phyloP scores from a whole-genome alignment of 164 flowering plant genomes.

The Vitis labrusca region DNA sequence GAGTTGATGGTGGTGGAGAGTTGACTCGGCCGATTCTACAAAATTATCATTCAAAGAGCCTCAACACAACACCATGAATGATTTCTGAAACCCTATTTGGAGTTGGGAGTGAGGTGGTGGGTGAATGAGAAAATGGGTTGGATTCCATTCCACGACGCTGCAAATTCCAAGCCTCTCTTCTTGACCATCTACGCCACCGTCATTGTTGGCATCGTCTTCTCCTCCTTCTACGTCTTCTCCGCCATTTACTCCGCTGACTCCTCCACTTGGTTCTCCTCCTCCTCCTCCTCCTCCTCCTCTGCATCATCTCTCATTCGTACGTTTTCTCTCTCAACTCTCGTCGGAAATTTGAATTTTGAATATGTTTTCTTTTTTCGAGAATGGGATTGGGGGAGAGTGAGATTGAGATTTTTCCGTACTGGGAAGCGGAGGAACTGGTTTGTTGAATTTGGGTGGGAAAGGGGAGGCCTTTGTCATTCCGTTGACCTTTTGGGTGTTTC shows the following conservation, averaged over 20 bases:
- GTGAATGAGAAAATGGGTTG: conserved; percentile 13
- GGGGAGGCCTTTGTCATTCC: no score
- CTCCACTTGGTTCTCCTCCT: conserved; percentile 15
- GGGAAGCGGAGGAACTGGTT: no score
- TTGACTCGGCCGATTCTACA: no score
- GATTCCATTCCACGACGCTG: conserved; percentile 40
- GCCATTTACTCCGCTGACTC: conserved; percentile 50
- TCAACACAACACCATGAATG: no score
- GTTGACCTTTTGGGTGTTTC: no score
- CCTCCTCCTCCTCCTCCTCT: conserved; percentile 26
- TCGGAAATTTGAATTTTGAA: no score
- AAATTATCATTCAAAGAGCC: no score
- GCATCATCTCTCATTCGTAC: conserved; percentile 18
- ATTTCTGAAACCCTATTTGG: not conserved
- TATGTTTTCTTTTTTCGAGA: no score
- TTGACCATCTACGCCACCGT: conserved; percentile 74
- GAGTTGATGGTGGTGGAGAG: no score
- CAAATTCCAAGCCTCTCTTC: conserved; percentile 71
- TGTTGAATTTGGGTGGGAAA: no score
- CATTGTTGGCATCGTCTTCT: conserved; percentile 67
- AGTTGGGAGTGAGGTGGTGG: conserved; percentile 10
- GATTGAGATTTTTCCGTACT: no score
- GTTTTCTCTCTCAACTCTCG: not conserved
- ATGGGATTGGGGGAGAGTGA: no score
- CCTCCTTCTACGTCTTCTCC: conserved; percentile 73